phyloP scores from a whole-genome alignment of 345 rosid genomes.

The Lepidium africanum region DNA sequence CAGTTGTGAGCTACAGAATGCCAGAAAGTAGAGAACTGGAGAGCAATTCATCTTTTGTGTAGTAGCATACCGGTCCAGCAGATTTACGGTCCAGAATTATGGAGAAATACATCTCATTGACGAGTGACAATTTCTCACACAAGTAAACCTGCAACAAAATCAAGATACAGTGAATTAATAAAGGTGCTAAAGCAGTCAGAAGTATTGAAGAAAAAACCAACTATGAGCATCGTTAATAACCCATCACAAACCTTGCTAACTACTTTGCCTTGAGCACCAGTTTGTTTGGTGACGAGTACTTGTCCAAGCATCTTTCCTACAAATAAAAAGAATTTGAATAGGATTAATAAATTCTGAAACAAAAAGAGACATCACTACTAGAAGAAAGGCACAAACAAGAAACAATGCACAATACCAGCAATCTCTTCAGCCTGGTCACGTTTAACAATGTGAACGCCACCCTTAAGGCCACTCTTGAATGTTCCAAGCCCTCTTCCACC shows the following conservation, averaged over 20 bases:
- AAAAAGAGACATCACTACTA: neutral
- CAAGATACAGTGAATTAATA: neutral
- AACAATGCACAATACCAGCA: conserved; percentile 45
- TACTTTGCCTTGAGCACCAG: conserved; percentile 93
- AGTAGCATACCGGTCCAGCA: conserved; percentile 84
- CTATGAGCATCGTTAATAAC: neutral
- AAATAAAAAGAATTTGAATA: neutral
- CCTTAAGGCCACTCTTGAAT: conserved; percentile 79
- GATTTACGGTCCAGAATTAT: conserved; percentile 88
- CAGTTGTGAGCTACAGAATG: neutral
- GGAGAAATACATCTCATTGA: conserved; percentile 99
- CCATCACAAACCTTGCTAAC: conserved; percentile 82
- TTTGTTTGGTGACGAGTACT: conserved; percentile 95
- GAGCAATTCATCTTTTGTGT: neutral
- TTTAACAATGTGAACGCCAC: conserved; percentile 93
- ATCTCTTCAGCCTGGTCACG: conserved; percentile 64
- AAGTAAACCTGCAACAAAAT: conserved; percentile 70
- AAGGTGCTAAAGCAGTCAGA: neutral
- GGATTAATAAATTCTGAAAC: neutral
- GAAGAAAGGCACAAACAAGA: neutral
- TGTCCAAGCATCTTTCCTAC: conserved; percentile 97
- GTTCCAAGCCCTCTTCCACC: conserved; percentile 98
- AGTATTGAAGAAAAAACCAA: neutral
- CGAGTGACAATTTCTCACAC: conserved; percentile 84
- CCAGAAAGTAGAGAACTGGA: neutral